Evolutionary conservation across 371 early-diverging fungal species (phyloP).

Genomic region (Basidiobolus meristosporus): DNA sequence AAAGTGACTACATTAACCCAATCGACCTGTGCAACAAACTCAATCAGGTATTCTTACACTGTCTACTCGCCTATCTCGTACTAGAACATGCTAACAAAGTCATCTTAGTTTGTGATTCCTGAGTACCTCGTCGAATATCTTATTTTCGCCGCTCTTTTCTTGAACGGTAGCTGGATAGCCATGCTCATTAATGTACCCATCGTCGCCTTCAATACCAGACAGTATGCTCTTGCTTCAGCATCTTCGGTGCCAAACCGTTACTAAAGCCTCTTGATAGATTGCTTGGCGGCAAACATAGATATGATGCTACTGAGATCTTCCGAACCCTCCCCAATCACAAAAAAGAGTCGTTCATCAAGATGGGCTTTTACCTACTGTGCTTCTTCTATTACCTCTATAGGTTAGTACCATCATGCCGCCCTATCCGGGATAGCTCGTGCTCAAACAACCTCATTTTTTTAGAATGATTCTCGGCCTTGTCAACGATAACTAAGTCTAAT

Average conservation of each 20-base stretch:
- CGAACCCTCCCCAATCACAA: constrained; percentile 77
- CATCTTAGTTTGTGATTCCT: constrained; percentile 82
- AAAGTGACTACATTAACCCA: constrained; percentile 96
- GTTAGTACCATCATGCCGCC: no score
- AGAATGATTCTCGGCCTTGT: no score
- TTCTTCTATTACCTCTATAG: constrained; percentile 85
- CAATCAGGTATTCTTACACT: constrained; percentile 48
- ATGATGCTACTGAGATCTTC: constrained; percentile 94
- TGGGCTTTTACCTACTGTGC: constrained; percentile 80
- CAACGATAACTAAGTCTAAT: no score
- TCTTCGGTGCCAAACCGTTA: no score
- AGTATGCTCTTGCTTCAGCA: no score
- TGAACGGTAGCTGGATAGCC: constrained; percentile 77
- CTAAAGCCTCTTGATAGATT: no score
- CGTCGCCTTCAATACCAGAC: constrained; percentile 61
- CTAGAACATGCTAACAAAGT: neutral
- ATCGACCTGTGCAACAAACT: constrained; percentile 91
- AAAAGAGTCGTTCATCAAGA: constrained; percentile 85
- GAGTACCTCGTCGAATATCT: constrained; percentile 73
- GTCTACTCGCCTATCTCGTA: neutral
- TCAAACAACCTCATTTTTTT: no score
- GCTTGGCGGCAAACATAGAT: constrained; percentile 62
- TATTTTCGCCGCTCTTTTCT: constrained; percentile 58
- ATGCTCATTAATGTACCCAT: constrained; percentile 71
- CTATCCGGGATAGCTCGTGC: no score